phyloP scores from a whole-genome alignment of 768 basidiomycete species.

The Podaxis sp. region DNA sequence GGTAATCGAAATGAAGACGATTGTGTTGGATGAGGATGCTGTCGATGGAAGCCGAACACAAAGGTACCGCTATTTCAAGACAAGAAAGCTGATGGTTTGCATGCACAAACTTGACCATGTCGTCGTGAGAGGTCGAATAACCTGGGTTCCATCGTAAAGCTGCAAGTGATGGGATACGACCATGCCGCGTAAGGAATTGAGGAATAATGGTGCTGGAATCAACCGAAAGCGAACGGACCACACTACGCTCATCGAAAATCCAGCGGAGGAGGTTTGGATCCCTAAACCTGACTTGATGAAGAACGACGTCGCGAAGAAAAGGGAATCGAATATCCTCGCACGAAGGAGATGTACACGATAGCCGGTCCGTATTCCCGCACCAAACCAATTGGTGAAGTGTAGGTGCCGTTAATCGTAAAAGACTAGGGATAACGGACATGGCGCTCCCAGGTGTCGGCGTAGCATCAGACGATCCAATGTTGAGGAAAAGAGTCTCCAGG shows the following conservation, averaged over 20 bases:
- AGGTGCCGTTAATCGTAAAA: conserved; percentile 14
- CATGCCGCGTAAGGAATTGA: conserved; percentile 15
- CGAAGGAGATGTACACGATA: neutral
- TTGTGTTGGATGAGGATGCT: conserved; percentile 10
- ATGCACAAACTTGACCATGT: conserved; percentile 23
- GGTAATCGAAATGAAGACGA: conserved; percentile 14
- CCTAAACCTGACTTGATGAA: conserved; percentile 17
- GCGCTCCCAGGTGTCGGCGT: neutral
- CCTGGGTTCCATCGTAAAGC: conserved; percentile 22
- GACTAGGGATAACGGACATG: conserved; percentile 10
- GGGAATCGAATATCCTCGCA: conserved; percentile 17
- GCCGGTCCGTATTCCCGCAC: conserved; percentile 17
- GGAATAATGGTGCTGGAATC: conserved; percentile 11
- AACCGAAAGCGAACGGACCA: conserved; percentile 16
- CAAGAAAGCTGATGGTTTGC: conserved; percentile 27
- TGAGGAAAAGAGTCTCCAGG: conserved; percentile 20
- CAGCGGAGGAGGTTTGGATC: conserved; percentile 13
- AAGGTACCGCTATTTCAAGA: conserved; percentile 19
- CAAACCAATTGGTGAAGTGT: conserved; percentile 25
- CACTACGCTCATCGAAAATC: conserved; percentile 11
- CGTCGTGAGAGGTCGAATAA: conserved; percentile 8
- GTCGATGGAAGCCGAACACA: conserved; percentile 20
- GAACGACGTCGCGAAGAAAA: conserved; percentile 20
- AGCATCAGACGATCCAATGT: conserved; percentile 14
- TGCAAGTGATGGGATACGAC: conserved; percentile 23